Base-by-base conservation (phyloP, 139 green algal genomes). In the Klebsormidium nitens region DNA sequence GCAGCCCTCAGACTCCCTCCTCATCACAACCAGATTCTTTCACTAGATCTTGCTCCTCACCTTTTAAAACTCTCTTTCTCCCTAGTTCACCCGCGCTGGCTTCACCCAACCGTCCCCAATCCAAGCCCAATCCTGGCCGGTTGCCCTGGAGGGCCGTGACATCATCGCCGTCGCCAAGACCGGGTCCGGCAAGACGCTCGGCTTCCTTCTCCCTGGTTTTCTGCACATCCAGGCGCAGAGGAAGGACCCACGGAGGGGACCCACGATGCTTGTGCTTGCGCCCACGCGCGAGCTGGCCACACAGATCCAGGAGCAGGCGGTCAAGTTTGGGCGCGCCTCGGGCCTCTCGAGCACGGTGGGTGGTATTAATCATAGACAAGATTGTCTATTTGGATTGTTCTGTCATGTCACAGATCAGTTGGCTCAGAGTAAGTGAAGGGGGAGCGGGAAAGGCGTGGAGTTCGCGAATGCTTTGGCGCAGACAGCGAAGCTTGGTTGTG, bases 211-310 rank as follows among this genome's bases (percentile, higher is more conserved):
- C 36, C 89, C 89, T 0, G 87, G 82, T 32, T 79, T 94, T 66
- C 69, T 92, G 64, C 87, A 91, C 81, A 87, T 92, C 64, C 73
- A 87, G 35, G 66, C 75, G 5, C 80, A 61, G 8, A 76, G 76
- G 36, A 86, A 88, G 36, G 77, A 92, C 72, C 69, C 86, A 1
- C 83, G 87, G 34, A 38, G 69, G 59, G 72, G 65, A 0, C 73
- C 73, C 32, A 72, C 47, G 8, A 50, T 68, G 35, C 66, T 81
- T 34, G 73, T 95, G 4, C 79, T 97, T 38, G 91, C 92, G 34
- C 92, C 92, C 35, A 97, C 92, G 23, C 86, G 92, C 28, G 92
- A 97, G 89, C 85, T 97, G 57, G 90, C 91, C 2, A 79, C 89
- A 46, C 92, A 97, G 81, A 97, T 96, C 74, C 88, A 95, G 71